Conservation (phyloP, 1,284 basidiomycete genomes). For the Rhizopogon parksii region DNA sequence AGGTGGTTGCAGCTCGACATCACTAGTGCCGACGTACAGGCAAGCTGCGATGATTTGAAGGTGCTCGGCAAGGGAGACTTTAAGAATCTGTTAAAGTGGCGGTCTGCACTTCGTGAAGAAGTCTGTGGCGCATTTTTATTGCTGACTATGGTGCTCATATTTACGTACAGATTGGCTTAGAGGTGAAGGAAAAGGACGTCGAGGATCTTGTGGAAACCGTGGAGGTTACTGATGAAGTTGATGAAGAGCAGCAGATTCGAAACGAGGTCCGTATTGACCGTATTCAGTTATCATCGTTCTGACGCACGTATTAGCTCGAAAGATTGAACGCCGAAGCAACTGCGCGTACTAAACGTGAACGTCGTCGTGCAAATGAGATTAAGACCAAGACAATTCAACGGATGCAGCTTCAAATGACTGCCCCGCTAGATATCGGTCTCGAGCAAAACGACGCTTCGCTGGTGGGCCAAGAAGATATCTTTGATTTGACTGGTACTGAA, state of each 20-base stretch:
- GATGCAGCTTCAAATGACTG: slow-evolving; percentile 97
- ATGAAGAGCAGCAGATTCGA: slow-evolving; percentile 85
- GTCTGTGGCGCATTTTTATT: slow-evolving; percentile 30
- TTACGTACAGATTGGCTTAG: slow-evolving; percentile 62
- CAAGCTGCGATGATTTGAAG: slow-evolving; percentile 88
- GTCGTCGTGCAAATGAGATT: slow-evolving; percentile 85
- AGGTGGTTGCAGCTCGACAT: slow-evolving; percentile 70
- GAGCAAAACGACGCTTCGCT: slow-evolving; percentile 76
- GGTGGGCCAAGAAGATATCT: slow-evolving; percentile 75
- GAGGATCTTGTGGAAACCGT: slow-evolving; percentile 75
- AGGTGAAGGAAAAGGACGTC: slow-evolving; percentile 63
- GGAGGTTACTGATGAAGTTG: slow-evolving; percentile 68
- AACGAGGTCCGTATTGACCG: slow-evolving; percentile 57
- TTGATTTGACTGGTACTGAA: slow-evolving; percentile 69
- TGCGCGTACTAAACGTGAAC: slow-evolving; percentile 74
- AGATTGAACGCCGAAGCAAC: slow-evolving; percentile 75
- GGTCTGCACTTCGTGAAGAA: slow-evolving; percentile 77
- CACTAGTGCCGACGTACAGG: slow-evolving; percentile 76
- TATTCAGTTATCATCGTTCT: not conserved
- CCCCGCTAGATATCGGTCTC: slow-evolving; percentile 91
- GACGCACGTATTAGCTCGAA: slow-evolving; percentile 54
- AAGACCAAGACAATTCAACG: slow-evolving; percentile 86
- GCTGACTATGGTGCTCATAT: slow-evolving; percentile 5
- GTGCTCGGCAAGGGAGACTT: slow-evolving; percentile 98
- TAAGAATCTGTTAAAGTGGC: slow-evolving; percentile 90